These are phyloP conservation scores for Heritiera littoralis DNA, from an alignment of 345 rosid species.

Conservation along the genomic window DNA sequence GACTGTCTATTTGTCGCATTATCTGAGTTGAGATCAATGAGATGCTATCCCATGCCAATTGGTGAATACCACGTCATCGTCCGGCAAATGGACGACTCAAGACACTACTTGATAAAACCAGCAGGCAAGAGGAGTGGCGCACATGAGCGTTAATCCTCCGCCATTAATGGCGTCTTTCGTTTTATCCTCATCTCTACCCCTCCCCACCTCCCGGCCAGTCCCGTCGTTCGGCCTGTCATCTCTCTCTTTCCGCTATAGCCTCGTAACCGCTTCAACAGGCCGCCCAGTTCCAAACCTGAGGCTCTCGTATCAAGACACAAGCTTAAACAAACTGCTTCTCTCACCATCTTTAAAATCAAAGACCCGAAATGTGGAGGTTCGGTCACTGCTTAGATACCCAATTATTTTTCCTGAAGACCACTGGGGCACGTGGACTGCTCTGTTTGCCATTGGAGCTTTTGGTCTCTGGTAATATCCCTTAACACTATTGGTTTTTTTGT, in stretches of 20 bases:
- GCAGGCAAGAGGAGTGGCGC: too few relatives aligned
- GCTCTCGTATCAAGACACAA: conserved; percentile 9
- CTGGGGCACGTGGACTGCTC: conserved; percentile 90
- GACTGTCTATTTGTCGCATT: too few relatives aligned
- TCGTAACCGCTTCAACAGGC: neutral
- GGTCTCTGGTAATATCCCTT: conserved; percentile 66
- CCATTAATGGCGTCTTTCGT: conserved; percentile 12
- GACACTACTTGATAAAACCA: too few relatives aligned
- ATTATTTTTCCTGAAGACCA: conserved; percentile 67
- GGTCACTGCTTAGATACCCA: conserved; percentile 61
- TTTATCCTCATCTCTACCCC: neutral
- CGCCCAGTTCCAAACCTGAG: neutral
- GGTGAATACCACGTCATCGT: too few relatives aligned
- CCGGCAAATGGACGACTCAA: too few relatives aligned
- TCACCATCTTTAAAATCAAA: conserved; percentile 26
- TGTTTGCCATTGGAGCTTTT: conserved; percentile 70
- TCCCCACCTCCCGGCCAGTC: neutral
- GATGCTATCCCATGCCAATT: too few relatives aligned
- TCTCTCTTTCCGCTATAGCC: neutral
- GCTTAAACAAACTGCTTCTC: conserved; percentile 29
- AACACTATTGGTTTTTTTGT: neutral
- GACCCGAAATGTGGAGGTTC: conserved; percentile 32
- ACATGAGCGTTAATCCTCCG: neutral
- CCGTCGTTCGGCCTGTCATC: neutral
- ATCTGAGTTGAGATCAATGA: too few relatives aligned